Conservation (phyloP, 805 yeast genomes). For the Yarrowia osloensis region DNA sequence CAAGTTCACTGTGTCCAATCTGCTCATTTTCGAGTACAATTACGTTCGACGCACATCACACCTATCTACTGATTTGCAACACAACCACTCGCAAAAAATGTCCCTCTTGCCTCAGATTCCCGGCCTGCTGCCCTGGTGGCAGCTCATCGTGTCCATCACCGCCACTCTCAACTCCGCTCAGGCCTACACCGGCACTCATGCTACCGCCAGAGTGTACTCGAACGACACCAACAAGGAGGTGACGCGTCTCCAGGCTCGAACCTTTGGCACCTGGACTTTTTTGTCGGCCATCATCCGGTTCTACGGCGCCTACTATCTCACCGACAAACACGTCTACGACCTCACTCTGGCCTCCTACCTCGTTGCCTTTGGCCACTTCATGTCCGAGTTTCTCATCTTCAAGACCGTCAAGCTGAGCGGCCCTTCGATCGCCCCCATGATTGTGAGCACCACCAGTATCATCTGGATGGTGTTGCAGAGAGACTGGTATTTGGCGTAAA, state of each 20-base stretch:
- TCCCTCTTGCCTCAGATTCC: conserved; percentile 34
- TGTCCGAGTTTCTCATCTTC: conserved; percentile 76
- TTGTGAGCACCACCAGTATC: conserved; percentile 73
- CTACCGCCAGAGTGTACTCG: conserved; percentile 79
- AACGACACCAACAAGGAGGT: conserved; percentile 58
- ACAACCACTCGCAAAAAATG: neutral
- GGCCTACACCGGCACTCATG: conserved; percentile 73
- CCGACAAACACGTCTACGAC: conserved; percentile 70
- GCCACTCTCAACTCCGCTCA: conserved; percentile 89
- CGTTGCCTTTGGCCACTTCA: conserved; percentile 83
- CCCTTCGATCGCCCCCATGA: conserved; percentile 85
- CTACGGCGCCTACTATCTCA: conserved; percentile 80
- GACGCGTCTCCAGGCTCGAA: conserved; percentile 78
- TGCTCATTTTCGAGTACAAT: no score
- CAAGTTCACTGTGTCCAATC: no score
- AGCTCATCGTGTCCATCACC: conserved; percentile 71
- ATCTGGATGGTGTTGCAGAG: conserved; percentile 79
- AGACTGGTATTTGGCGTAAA: conserved; percentile 53
- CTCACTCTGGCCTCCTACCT: conserved; percentile 77
- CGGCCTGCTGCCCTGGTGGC: conserved; percentile 75
- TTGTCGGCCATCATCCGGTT: conserved; percentile 80
- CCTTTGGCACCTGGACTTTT: conserved; percentile 98
- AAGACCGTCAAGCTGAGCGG: conserved; percentile 81
- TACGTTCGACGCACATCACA: no score
- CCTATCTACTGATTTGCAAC: no score